These are phyloP conservation scores for Solanum chilense DNA, from an alignment of 257 asterid species.

Conservation along the genomic window DNA sequence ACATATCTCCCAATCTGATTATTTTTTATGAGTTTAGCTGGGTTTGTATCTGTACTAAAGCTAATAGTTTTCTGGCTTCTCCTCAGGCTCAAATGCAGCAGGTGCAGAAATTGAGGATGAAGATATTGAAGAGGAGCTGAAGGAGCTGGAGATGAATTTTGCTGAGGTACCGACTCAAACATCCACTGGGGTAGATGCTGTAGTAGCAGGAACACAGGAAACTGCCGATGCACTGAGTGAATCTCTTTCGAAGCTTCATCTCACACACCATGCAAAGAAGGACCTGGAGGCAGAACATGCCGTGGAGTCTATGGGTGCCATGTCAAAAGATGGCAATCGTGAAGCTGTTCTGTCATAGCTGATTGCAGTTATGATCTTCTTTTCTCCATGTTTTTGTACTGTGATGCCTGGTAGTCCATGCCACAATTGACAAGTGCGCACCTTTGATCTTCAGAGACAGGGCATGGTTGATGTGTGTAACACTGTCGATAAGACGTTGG, in stretches of 20 bases:
- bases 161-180: constrained; percentile 8
- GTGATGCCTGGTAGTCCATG: neutral
- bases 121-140: constrained; percentile 63
- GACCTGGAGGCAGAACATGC: constrained; percentile 4
- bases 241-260: constrained; percentile 39
- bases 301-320: neutral
- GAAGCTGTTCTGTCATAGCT: constrained; percentile 29
- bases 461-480: neutral
- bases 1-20: neutral
- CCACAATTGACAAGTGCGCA: neutral
- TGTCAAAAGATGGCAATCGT: constrained; percentile 7
- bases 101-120: constrained; percentile 40
- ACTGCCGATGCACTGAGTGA: constrained; percentile 32
- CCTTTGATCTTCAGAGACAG: neutral
- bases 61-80: neutral
- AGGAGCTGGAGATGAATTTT: constrained; percentile 41
- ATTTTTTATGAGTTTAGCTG: neutral
- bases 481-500: neutral
- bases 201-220: constrained; percentile 16
- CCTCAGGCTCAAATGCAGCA: constrained; percentile 27
- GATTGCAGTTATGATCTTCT: neutral
- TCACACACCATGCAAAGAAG: constrained; percentile 16
- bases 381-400: neutral
- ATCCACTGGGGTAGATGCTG: constrained; percentile 2
- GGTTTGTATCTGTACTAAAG: neutral